Evolutionary conservation across 2,329 filamentous ascomycete species (phyloP), one percentile per base, ranked within the genome.

Genomic region (Tolypocladium nubicola): DNA sequence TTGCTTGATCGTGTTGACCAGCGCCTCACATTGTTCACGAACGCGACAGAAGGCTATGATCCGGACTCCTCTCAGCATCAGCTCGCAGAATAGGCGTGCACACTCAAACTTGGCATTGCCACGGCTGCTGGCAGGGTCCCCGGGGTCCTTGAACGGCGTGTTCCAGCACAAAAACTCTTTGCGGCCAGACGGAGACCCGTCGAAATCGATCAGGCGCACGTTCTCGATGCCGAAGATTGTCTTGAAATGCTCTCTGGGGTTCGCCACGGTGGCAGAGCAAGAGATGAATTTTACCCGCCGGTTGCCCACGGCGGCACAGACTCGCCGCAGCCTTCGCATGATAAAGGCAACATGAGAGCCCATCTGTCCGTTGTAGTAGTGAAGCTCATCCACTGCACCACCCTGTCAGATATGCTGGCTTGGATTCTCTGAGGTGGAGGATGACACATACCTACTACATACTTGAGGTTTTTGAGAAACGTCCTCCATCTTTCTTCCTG

Each of bases 101-200:
- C 90, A 88, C 72, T 99, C 93, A 5, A 83, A 81, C 69, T 95
- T 84, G 4, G 87, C 86, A 68, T 90, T 90, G 16, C 89, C 90
- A 58, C 94, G 84, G 1, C 94, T 93, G 64, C 90, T 96, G 0
- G 88, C 84, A 10, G 91, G 89, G 70, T 97, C 93, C 1, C 80
- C 82, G 0, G 93, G 90, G 63, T 97, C 93, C 69, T 91, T 95
- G 71, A 85, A 96, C 0, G 94, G 94, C 0, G 93, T 97, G 65
- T 99, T 97, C 94, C 94, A 99, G 71, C 92, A 97, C 8, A 99
- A 68, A 58, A 97, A 97, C 66, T 97, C 93, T 68, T 97, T 97
- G 26, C 90, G 81, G 0, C 93, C 73, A 7, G 90, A 90, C 0
- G 94, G 94, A 0, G 92, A 96, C 1, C 94, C 94, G 67, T 99